Evolutionary conservation across 148 eudicot genomes (phyloP).

Genomic region (Simmondsia chinensis): DNA sequence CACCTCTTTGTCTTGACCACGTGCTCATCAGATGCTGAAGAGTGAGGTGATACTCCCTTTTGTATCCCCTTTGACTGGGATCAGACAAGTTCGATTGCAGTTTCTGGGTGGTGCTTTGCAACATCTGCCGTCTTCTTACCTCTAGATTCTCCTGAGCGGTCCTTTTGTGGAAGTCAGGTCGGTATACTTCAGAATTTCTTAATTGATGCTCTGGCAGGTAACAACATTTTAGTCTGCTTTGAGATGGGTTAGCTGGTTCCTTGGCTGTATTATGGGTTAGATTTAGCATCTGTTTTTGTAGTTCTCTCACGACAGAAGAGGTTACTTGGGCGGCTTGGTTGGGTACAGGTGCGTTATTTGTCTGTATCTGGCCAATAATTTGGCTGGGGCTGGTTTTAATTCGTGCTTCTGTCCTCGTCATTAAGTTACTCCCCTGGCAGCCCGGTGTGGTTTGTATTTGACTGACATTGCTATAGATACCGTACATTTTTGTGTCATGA

Average conservation of each 20-base stretch:
- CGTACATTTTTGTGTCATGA: constrained; percentile 4
- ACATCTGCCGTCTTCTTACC: constrained; percentile 2
- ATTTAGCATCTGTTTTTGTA: constrained; percentile 16
- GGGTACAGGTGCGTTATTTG: constrained; percentile 3
- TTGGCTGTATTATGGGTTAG: constrained; percentile 9
- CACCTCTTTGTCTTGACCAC: no score
- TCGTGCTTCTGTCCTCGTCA: constrained; percentile 8
- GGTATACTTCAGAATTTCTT: constrained; percentile 9
- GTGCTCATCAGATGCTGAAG: no score
- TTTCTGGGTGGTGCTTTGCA: constrained; percentile 14
- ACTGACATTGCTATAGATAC: constrained; percentile 1
- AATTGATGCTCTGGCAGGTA: constrained; percentile 9
- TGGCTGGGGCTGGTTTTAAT: neutral
- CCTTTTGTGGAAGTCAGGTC: constrained; percentile 10
- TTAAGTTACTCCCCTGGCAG: constrained; percentile 9
- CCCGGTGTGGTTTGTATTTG: neutral
- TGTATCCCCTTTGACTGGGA: constrained; percentile 23
- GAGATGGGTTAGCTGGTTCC: constrained; percentile 1
- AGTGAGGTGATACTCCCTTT: constrained; percentile 16
- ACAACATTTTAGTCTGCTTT: constrained; percentile 3
- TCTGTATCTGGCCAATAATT: constrained; percentile 8
- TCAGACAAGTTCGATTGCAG: constrained; percentile 9
- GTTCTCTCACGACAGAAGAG: constrained; percentile 5
- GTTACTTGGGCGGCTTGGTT: constrained; percentile 4
- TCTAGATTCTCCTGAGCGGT: constrained; percentile 5